phyloP scores from a whole-genome alignment of 345 rosid genomes.

The Acer campestre region DNA sequence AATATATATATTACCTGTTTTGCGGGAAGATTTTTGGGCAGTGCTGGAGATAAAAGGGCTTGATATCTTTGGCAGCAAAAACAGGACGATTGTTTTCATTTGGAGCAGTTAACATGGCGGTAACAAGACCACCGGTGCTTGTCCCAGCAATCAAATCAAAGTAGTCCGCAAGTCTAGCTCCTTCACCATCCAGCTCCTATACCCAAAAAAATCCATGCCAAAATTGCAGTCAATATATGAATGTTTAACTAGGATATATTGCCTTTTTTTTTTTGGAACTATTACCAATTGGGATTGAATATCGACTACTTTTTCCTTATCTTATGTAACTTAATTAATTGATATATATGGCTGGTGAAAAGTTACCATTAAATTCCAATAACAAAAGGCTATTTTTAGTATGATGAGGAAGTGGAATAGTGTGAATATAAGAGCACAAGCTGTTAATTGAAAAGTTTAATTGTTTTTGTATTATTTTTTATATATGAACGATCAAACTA shows the following conservation, averaged over 20 bases:
- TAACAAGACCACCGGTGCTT: conserved; percentile 57
- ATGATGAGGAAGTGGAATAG: too few species aligned
- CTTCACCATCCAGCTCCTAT: conserved; percentile 49
- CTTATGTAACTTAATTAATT: too few species aligned
- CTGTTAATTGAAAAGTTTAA: too few species aligned
- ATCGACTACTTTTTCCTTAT: too few species aligned
- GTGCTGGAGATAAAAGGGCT: conserved; percentile 37
- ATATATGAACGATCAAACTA: too few species aligned
- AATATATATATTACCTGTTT: conserved; percentile 19
- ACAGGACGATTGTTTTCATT: conserved; percentile 42
- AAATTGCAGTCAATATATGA: neutral
- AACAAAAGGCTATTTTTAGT: neutral
- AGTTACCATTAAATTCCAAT: too few species aligned
- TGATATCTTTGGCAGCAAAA: conserved; percentile 56
- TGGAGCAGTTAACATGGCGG: conserved; percentile 55
- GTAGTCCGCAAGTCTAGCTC: conserved; percentile 54
- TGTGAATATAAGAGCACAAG: too few species aligned
- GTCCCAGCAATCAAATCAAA: conserved; percentile 56
- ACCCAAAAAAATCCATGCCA: neutral
- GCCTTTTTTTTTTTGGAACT: too few species aligned
- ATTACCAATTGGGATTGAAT: too few species aligned
- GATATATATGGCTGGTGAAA: neutral
- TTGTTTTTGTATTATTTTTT: too few species aligned
- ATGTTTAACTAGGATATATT: too few species aligned
- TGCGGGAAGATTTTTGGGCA: conserved; percentile 50